These are phyloP conservation scores for Oxyria digyna DNA, from an alignment of 148 eudicot species.

Conservation along the genomic window DNA sequence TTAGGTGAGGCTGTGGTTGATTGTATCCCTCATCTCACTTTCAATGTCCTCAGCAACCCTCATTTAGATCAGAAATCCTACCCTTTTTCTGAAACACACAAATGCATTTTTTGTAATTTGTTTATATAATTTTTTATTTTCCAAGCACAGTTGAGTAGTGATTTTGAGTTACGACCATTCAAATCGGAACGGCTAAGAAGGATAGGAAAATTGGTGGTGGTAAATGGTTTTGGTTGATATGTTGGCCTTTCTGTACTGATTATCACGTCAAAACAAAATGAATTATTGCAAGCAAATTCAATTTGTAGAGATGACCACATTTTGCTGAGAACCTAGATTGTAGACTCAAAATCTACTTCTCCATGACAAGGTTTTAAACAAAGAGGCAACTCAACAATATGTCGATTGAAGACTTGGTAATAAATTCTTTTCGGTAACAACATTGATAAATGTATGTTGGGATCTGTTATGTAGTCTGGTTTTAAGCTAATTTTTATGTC, in stretches of 20 bases:
- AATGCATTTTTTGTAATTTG: neutral
- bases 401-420: too few species aligned
- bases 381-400: too few species aligned
- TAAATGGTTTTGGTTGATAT: neutral
- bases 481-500: too few species aligned
- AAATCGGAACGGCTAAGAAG: neutral
- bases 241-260: neutral
- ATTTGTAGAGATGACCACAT: neutral
- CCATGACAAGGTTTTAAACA: neutral
- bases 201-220: neutral
- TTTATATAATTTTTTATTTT: neutral
- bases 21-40: neutral
- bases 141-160: neutral
- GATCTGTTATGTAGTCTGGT: too few species aligned
- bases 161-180: neutral
- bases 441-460: too few species aligned
- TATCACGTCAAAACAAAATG: neutral
- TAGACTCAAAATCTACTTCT: neutral
- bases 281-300: neutral
- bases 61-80: neutral
- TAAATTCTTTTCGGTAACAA: too few species aligned
- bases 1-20: conserved; percentile 11
- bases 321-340: neutral
- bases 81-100: neutral
- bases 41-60: neutral